Conservation (phyloP, 169 alveolate genomes). For the Perkinsus olseni region DNA sequence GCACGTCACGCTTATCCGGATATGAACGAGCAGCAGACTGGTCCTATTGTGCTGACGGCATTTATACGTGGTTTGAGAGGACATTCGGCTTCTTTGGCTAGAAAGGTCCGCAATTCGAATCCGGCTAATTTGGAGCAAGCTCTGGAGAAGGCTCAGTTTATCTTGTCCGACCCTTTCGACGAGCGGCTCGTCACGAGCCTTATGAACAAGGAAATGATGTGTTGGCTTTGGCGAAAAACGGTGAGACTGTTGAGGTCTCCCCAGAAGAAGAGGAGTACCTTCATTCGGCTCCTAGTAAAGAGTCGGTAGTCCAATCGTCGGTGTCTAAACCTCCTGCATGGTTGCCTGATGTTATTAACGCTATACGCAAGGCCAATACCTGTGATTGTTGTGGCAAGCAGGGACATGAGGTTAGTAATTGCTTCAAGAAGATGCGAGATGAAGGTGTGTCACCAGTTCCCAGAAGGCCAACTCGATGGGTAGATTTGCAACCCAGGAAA, state of each 20-base stretch:
- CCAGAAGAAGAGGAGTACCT: background rate
- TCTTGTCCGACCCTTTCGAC: background rate
- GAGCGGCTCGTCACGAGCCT: no score
- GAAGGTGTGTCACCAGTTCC: background rate
- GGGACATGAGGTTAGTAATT: background rate
- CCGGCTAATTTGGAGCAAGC: background rate
- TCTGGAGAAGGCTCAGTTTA: background rate
- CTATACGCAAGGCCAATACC: background rate
- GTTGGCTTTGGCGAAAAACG: background rate
- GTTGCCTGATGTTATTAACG: background rate
- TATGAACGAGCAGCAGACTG: background rate
- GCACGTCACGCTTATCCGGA: background rate
- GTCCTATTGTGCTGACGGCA: background rate
- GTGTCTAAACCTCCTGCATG: background rate
- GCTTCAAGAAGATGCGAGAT: background rate
- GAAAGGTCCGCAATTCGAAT: background rate
- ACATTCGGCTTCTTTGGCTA: background rate
- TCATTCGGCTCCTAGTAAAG: background rate
- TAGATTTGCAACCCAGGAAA: no score
- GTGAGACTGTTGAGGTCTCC: background rate
- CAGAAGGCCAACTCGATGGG: background rate
- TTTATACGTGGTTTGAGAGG: background rate
- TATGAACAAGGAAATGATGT: background rate
- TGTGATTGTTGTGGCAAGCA: background rate
- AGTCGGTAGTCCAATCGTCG: background rate